A percentile compares a stretch with the other conserved stretches of the same genome.
phyloP scores from a whole-genome alignment of 2,329 filamentous ascomycete genomes.

The Arthrinium puccinioides region DNA sequence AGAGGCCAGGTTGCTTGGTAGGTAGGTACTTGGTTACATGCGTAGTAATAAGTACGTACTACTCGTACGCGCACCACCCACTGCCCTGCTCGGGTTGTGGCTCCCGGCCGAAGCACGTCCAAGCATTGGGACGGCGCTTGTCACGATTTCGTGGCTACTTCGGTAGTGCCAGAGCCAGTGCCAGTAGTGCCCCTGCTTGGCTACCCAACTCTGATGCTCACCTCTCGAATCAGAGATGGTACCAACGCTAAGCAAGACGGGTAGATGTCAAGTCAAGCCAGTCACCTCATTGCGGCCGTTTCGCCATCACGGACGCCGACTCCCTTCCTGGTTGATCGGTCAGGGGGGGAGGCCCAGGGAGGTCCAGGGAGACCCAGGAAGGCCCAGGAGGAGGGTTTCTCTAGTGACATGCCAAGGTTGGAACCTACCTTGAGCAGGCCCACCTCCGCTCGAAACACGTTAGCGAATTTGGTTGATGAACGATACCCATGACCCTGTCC shows the following conservation, averaged over 20 bases:
- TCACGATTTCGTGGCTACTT: no score
- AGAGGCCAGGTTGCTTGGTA: no score
- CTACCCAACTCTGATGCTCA: not conserved
- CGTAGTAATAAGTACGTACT: no score
- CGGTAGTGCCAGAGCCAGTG: not conserved
- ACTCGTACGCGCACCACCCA: no score
- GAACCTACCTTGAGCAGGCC: no score
- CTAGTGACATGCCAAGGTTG: not conserved
- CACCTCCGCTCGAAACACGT: conserved; percentile 24
- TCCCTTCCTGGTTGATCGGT: not conserved
- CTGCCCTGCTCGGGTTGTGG: no score
- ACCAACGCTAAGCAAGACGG: not conserved
- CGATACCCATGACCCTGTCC: conserved; percentile 28
- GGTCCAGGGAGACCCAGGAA: no score
- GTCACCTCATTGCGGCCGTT: not conserved
- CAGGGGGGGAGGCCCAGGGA: no score
- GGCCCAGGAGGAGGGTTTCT: not conserved
- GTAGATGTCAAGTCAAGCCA: not conserved
- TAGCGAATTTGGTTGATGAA: conserved; percentile 22
- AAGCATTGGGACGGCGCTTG: no score
- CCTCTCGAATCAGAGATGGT: not conserved
- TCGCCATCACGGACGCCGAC: not conserved
- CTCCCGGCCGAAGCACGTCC: no score
- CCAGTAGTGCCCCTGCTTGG: not conserved
- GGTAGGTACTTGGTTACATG: no score